Evolutionary conservation across 192 early-diverging fungal species (phyloP), one percentile per base, ranked within the genome.

Genomic region (Gaertneriomyces semiglobifer): DNA sequence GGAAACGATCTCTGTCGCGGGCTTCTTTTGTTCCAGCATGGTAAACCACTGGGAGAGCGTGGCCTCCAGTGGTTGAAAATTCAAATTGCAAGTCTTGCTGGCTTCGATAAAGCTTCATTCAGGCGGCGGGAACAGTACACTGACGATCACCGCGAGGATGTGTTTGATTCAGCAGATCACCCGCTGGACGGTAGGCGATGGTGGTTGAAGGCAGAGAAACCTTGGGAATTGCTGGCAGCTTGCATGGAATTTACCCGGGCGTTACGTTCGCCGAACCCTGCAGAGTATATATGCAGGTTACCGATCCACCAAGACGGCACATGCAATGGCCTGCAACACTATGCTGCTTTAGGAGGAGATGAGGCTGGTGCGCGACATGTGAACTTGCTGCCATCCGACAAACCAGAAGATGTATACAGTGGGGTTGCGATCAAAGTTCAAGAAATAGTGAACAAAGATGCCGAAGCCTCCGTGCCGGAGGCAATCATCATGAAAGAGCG

Each of bases 251-350:
- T 93, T 18, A 74, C 88, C 0, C 82, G 75, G 1, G 96, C 96
- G 0, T 53, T 89, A 12, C 77, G 86, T 25, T 89, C 86, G 53
- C 80, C 86, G 5, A 72, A 93, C 18, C 93, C 96, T 0, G 77
- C 79, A 19, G 73, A 74, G 39, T 95, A 84, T 65, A 68, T 81
- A 45, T 92, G 88, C 53, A 72, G 81, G 11, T 72, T 96, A 52
- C 94, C 93, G 8, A 81, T 98, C 14, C 96, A 98, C 74, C 94
- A 96, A 73, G 96, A 99, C 73, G 96, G 94, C 38, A 94, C 93
- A 0, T 99, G 96, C 77, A 97, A 97, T 65, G 96, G 96, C 9
- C 79, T 99, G 62, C 96, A 99, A 82, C 96, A 99, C 79, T 97
- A 97, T 71, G 96, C 96, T 4, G 94, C 96, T 2, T 78, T 99